Evolutionary conservation across 75 land plant genomes (phyloP).

Genomic region (Azolla pinnata): DNA sequence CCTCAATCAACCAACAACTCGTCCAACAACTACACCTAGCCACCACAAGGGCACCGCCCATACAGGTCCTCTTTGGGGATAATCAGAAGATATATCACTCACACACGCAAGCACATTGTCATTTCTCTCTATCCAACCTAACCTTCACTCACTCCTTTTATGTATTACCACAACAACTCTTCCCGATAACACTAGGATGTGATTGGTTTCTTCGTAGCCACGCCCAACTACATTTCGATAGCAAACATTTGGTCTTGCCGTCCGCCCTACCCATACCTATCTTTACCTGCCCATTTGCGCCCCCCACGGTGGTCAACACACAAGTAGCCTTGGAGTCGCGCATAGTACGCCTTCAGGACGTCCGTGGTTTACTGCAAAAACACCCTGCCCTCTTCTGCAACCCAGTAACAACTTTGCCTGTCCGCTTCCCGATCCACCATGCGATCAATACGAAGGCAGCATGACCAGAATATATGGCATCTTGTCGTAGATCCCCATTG

Average conservation of each 20-base stretch:
- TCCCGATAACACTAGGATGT: slow-evolving; percentile 1
- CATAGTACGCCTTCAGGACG: neutral
- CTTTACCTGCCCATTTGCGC: neutral
- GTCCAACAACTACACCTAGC: neutral
- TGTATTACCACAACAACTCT: neutral
- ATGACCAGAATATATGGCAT: neutral
- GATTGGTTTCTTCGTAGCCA: slow-evolving; percentile 1
- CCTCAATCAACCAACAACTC: neutral
- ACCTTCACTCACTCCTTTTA: neutral
- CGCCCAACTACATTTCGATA: neutral
- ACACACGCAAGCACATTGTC: neutral
- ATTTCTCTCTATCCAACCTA: neutral
- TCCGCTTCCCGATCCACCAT: neutral
- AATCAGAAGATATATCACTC: neutral
- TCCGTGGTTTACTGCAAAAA: neutral
- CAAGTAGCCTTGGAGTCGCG: neutral
- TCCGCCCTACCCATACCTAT: neutral
- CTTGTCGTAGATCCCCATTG: neutral
- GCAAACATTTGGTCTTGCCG: neutral
- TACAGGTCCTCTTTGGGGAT: neutral
- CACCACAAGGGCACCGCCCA: neutral
- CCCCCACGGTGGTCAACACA: neutral
- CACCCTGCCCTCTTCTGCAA: neutral
- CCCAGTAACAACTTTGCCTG: neutral
- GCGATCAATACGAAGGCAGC: neutral